A percentile compares a stretch with the other conserved stretches of the same genome.
These are phyloP conservation scores for Candida mattraensis DNA, from an alignment of 805 yeast genomes.

Conservation along the genomic window DNA sequence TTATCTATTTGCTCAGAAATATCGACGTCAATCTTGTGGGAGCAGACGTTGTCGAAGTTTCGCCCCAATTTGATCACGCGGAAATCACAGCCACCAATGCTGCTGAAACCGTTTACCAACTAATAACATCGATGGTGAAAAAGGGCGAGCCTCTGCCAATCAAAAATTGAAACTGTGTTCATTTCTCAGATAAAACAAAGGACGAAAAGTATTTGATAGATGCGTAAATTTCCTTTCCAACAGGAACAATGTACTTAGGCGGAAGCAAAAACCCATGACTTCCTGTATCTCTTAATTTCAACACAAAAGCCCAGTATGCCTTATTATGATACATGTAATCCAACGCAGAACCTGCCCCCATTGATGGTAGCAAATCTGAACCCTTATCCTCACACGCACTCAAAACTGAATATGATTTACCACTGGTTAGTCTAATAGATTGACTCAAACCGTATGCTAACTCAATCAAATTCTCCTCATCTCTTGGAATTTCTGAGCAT, in stretches of 20 bases:
- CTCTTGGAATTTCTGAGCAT: conserved; percentile 71
- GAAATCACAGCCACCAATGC: conserved; percentile 70
- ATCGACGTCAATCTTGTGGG: conserved; percentile 52
- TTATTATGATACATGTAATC: conserved; percentile 83
- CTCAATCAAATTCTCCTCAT: conserved; percentile 77
- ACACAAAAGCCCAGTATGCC: conserved; percentile 82
- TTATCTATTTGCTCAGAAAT: conserved; percentile 46
- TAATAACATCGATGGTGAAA: conserved; percentile 74
- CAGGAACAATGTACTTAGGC: conserved; percentile 65
- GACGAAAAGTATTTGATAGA: conserved; percentile 67
- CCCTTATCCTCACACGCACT: conserved; percentile 82
- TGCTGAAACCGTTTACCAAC: conserved; percentile 69
- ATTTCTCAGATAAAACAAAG: conserved; percentile 37
- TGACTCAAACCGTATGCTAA: conserved; percentile 79
- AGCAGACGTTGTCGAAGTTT: conserved; percentile 58
- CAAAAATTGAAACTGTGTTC: conserved; percentile 1
- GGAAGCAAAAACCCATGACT: conserved; percentile 83
- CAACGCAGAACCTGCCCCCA: conserved; percentile 77
- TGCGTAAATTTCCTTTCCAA: conserved; percentile 70
- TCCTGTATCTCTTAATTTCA: conserved; percentile 80
- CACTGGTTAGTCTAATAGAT: conserved; percentile 62
- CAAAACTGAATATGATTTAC: conserved; percentile 64
- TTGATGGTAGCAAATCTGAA: conserved; percentile 66
- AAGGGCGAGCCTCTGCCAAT: conserved; percentile 34
- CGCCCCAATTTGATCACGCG: conserved; percentile 63